phyloP scores from a whole-genome alignment of 768 basidiomycete species.

The Hericium alpestre region DNA sequence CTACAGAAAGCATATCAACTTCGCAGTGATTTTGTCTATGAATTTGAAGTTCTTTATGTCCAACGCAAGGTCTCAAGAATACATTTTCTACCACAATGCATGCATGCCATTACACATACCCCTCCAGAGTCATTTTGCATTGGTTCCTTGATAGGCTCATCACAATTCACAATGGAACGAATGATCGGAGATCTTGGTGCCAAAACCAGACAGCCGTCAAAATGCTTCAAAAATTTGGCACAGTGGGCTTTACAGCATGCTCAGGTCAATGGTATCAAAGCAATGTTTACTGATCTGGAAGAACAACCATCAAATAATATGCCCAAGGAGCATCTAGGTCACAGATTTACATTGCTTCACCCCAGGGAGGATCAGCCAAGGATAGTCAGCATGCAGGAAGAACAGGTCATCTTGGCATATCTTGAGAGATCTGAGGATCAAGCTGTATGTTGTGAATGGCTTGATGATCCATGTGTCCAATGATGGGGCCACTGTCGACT shows the following conservation, averaged over 20 bases:
- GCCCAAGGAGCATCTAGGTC: background rate
- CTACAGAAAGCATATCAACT: background rate
- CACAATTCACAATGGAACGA: slow-evolving; percentile 25
- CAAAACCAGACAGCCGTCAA: slow-evolving; percentile 19
- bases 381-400: background rate
- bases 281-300: slow-evolving; percentile 15
- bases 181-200: slow-evolving; percentile 16
- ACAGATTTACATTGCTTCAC: background rate
- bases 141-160: slow-evolving; percentile 13
- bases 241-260: slow-evolving; percentile 5
- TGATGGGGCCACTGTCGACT: background rate
- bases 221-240: slow-evolving; percentile 20
- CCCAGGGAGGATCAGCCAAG: background rate
- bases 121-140: slow-evolving; percentile 15
- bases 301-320: background rate
- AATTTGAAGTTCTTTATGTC: slow-evolving; percentile 28
- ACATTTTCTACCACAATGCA: slow-evolving; percentile 24
- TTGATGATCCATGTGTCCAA: background rate
- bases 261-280: slow-evolving; percentile 16
- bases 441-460: background rate
- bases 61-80: slow-evolving; percentile 16
- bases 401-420: background rate
- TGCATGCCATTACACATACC: slow-evolving; percentile 24
- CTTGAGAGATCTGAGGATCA: background rate
- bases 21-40: slow-evolving; percentile 18